Evolutionary conservation across 257 asterid species (phyloP).

Genomic region (Rubia yunnanensis): DNA sequence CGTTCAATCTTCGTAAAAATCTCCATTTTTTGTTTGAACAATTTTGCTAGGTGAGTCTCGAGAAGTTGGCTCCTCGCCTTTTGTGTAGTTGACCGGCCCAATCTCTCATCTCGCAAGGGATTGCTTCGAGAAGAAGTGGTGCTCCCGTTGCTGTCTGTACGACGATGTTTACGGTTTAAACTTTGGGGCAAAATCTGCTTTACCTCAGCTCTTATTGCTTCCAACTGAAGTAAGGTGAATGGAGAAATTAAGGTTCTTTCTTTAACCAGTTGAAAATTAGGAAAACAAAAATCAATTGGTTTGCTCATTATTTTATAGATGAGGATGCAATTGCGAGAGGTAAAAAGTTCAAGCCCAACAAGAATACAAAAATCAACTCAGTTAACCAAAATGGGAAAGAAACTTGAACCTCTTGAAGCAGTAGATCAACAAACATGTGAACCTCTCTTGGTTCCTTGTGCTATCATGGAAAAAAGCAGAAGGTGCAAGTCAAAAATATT

Average conservation of each 20-base stretch:
- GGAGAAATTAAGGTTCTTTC: slow-evolving; percentile 13
- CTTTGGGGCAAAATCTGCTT: slow-evolving; percentile 75
- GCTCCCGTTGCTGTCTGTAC: slow-evolving; percentile 88
- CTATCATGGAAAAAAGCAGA: slow-evolving; percentile 25
- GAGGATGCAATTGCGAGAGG: neutral
- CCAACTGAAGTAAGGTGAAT: slow-evolving; percentile 39
- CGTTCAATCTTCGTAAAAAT: slow-evolving; percentile 79
- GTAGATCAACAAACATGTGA: slow-evolving; percentile 93
- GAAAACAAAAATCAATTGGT: neutral
- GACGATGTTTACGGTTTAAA: slow-evolving; percentile 63
- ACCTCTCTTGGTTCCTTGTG: slow-evolving; percentile 99
- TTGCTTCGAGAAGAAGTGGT: slow-evolving; percentile 90
- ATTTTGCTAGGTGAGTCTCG: slow-evolving; percentile 90
- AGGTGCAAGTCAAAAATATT: slow-evolving; percentile 10
- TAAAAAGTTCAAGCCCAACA: neutral
- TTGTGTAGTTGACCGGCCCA: slow-evolving; percentile 66
- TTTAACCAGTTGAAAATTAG: neutral
- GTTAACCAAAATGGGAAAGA: neutral
- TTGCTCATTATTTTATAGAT: neutral
- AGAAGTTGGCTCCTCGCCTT: slow-evolving; percentile 94
- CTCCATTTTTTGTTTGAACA: slow-evolving; percentile 95
- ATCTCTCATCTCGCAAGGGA: slow-evolving; percentile 76
- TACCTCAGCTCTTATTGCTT: slow-evolving; percentile 50
- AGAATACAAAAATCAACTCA: neutral
- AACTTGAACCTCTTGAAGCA: slow-evolving; percentile 70